Evolutionary conservation across 1,139 yeast genomes (phyloP), one percentile per base, ranked within the genome.

Genomic region (Spathaspora sp.): DNA sequence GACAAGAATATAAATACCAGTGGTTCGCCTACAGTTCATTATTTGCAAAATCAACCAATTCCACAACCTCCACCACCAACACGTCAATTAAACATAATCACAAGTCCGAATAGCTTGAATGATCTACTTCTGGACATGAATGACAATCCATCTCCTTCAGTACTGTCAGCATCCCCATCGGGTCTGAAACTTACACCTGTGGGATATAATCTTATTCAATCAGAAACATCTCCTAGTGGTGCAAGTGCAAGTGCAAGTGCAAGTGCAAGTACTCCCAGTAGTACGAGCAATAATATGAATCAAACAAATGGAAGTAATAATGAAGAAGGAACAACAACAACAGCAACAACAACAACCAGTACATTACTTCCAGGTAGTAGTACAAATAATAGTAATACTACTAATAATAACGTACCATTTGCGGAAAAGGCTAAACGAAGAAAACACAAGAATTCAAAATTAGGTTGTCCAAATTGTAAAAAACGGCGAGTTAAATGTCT

Each of bases 401-500:
- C 6, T 4, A 27, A 4, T 27, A 27, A 11, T 27, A 11, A 11
- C 11, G 13, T n/a, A 9, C 26, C 18, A n/a, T 17, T 34, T n/a
- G 48, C 43, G n/a, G 51, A 47, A 25, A 52, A 51, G 11, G 44
- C 49, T 3, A 59, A 56, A 44, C 53, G 73, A 44, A 54, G 72
- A 40, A 67, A 57, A 47, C 72, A 67, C 46, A 66, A 64, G 44
- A 67, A 67, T 46, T 60, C 67, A 16, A 66, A 65, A 43, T 55
- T 58, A 43, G 79, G 79, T 1, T 74, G 79, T 51, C 72, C 76
- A 27, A 73, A 70, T 45, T 74, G 79, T 58, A 74, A 74, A 54
- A 66, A 66, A 42, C 61, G 79, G 49, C 50, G 78, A 44, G 76
- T 74, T 46, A 73, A 73, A 53, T 74, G 79, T 51, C 57, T 67